phyloP scores from a whole-genome alignment of 257 asterid species.

The Parsonsia alboflavescens region DNA sequence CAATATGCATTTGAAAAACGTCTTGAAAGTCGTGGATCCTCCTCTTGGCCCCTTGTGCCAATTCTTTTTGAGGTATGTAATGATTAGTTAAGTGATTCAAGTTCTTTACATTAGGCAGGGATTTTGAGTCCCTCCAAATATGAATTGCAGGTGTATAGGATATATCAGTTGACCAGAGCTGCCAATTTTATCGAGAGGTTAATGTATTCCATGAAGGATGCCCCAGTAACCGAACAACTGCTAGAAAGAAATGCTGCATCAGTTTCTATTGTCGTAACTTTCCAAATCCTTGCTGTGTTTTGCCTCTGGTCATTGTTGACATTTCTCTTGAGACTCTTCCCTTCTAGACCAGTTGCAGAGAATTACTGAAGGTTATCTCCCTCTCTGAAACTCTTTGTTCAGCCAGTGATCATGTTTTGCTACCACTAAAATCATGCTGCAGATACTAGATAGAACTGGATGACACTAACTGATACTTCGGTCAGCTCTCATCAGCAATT shows the following conservation, averaged over 20 bases:
- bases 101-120: constrained; percentile 1
- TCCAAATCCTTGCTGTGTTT: constrained; percentile 61
- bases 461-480: neutral
- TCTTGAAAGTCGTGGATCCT: constrained; percentile 51
- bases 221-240: constrained; percentile 37
- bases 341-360: constrained; percentile 85
- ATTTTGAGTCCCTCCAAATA: constrained; percentile 2
- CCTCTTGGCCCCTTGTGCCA: constrained; percentile 89
- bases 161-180: constrained; percentile 80
- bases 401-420: neutral
- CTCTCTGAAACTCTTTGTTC: neutral
- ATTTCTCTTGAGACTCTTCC: constrained; percentile 85
- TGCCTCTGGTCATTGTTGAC: constrained; percentile 95
- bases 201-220: constrained; percentile 52
- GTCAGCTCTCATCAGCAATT: neutral
- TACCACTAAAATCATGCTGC: neutral
- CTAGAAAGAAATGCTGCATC: constrained; percentile 57
- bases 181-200: constrained; percentile 53
- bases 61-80: constrained; percentile 73
- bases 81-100: neutral
- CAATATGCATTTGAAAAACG: constrained; percentile 56
- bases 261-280: constrained; percentile 53
- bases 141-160: constrained; percentile 66
- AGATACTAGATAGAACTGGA: neutral
- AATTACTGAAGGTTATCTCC: constrained; percentile 49